A percentile compares a stretch with the other conserved stretches of the same genome.
These are phyloP conservation scores for Nicotiana rustica DNA, from an alignment of 305 asterid genomes.

Conservation along the genomic window DNA sequence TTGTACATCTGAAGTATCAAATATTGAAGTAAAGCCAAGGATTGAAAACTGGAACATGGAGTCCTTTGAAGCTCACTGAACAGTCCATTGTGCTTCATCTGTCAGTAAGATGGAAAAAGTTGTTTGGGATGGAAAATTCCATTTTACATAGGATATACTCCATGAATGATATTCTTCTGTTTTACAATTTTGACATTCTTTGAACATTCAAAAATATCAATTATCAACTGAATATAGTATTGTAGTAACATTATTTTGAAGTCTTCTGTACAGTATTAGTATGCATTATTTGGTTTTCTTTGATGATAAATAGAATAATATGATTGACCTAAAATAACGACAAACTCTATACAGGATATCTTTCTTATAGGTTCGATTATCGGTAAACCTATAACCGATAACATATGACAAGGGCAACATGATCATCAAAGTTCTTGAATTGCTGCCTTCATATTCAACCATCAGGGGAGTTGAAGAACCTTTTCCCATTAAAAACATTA, in stretches of 20 bases:
- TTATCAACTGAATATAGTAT: neutral
- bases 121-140: neutral
- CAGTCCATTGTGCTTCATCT: neutral
- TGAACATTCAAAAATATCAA: neutral
- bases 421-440: neutral
- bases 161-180: neutral
- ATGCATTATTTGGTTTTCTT: neutral
- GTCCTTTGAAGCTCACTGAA: neutral
- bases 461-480: neutral
- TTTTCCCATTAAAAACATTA: neutral
- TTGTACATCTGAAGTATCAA: constrained; percentile 5
- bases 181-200: neutral
- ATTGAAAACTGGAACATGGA: too few relatives aligned
- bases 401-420: neutral
- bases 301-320: neutral
- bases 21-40: neutral
- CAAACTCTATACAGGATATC: neutral
- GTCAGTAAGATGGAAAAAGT: neutral
- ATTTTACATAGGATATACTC: neutral
- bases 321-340: neutral
- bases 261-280: neutral
- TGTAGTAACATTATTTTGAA: neutral
- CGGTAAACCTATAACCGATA: too few relatives aligned
- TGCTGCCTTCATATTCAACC: neutral
- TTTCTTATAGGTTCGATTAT: too few relatives aligned